A percentile compares a stretch with the other conserved stretches of the same genome.
These are phyloP conservation scores for Rhizopus delemar DNA, from an alignment of 371 early-diverging fungal species.

Conservation along the genomic window DNA sequence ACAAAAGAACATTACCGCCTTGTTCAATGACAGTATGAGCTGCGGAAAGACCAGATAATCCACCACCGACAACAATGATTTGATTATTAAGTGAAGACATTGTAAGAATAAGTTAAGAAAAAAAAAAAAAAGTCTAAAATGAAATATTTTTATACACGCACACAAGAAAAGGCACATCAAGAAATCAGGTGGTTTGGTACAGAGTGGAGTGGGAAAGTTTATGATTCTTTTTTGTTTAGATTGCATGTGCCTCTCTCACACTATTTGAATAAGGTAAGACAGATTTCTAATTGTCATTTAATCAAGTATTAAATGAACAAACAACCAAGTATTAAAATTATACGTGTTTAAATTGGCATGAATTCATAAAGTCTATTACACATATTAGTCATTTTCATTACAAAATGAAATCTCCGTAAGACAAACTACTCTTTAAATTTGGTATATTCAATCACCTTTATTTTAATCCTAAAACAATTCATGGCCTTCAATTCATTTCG, in stretches of 20 bases:
- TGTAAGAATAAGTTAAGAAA: conserved; percentile 11
- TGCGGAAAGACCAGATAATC: conserved; percentile 87
- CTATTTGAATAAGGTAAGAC: not conserved
- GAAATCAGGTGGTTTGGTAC: conserved; percentile 16
- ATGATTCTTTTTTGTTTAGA: conserved; percentile 11
- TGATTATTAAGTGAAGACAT: conserved; percentile 52
- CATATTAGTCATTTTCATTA: not conserved
- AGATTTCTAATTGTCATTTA: too few relatives aligned
- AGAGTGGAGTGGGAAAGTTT: conserved; percentile 2
- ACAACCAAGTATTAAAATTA: too few relatives aligned
- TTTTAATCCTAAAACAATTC: conserved; percentile 48
- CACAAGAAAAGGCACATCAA: conserved; percentile 4
- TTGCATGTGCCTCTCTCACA: conserved; percentile 34
- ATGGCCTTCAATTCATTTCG: not conserved
- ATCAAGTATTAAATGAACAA: too few relatives aligned
- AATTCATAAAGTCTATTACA: too few relatives aligned
- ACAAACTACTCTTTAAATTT: conserved; percentile 78
- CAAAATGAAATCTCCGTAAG: conserved; percentile 54
- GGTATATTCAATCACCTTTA: conserved; percentile 59
- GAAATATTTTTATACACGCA: conserved; percentile 5
- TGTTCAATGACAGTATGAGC: conserved; percentile 85
- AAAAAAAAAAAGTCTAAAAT: conserved; percentile 8
- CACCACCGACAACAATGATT: conserved; percentile 91
- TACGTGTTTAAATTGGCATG: too few relatives aligned
- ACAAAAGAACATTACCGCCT: conserved; percentile 82